phyloP scores from a whole-genome alignment of 495 filamentous ascomycete species.

The Darksidea phi region DNA sequence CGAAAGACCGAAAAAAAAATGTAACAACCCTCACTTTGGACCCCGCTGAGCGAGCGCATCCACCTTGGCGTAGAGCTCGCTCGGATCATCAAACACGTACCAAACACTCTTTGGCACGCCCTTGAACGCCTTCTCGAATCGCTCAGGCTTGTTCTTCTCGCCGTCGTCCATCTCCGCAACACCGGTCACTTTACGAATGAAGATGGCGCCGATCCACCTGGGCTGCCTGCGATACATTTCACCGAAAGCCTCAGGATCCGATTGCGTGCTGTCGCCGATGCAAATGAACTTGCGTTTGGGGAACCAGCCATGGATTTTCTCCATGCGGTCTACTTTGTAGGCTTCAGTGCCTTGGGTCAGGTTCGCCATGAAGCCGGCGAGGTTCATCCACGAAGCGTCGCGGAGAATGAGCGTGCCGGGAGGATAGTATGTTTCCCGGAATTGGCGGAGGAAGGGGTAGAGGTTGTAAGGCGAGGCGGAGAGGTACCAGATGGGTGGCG shows the following conservation, averaged over 20 bases:
- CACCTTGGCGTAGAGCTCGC: conserved; percentile 54
- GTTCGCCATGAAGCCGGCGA: conserved; percentile 72
- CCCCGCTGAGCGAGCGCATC: conserved; percentile 15
- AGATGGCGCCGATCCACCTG: conserved; percentile 74
- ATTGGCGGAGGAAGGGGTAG: conserved; percentile 77
- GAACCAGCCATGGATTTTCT: conserved; percentile 71
- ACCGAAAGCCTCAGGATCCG: conserved; percentile 86
- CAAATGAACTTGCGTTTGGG: conserved; percentile 76
- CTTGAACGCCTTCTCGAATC: conserved; percentile 83
- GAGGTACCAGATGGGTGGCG: conserved; percentile 85
- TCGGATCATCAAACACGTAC: conserved; percentile 75
- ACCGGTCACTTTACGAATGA: conserved; percentile 79
- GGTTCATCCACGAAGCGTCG: conserved; percentile 83
- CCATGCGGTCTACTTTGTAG: conserved; percentile 82
- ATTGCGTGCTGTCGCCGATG: conserved; percentile 89
- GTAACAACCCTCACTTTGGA: no score
- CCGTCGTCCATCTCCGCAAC: conserved; percentile 66
- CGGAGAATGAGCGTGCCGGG: conserved; percentile 80
- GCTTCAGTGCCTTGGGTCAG: conserved; percentile 78
- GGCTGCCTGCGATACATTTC: conserved; percentile 63
- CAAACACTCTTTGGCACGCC: conserved; percentile 68
- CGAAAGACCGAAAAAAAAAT: no score
- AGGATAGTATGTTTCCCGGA: conserved; percentile 68
- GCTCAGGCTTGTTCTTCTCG: conserved; percentile 66
- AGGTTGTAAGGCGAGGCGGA: conserved; percentile 94